These are phyloP conservation scores for Penicillium samsonianum DNA, from an alignment of 495 filamentous ascomycete species.

Conservation along the genomic window DNA sequence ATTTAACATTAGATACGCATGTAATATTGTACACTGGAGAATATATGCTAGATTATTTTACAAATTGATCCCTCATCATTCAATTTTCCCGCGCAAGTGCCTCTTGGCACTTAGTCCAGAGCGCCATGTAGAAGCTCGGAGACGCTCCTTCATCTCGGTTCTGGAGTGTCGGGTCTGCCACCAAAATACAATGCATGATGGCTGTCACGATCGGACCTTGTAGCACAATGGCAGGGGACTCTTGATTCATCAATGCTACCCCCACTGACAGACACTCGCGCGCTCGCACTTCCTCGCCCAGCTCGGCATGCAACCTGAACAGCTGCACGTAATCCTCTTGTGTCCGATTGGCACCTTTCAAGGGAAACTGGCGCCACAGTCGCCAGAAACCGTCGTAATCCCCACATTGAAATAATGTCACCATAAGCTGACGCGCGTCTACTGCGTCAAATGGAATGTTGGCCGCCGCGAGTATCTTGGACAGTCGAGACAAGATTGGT, in stretches of 20 bases:
- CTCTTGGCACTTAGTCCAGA: constrained; percentile 38
- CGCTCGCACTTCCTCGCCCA: constrained; percentile 45
- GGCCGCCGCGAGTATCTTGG: constrained; percentile 37
- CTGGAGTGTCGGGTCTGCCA: constrained; percentile 53
- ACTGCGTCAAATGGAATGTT: constrained; percentile 50
- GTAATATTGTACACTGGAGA: constrained; percentile 11
- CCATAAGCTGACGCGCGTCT: constrained; percentile 49
- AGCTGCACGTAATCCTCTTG: constrained; percentile 57
- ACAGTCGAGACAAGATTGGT: constrained; percentile 20
- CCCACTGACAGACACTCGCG: constrained; percentile 52
- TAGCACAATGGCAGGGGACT: constrained; percentile 53
- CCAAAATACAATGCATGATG: constrained; percentile 51
- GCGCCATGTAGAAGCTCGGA: constrained; percentile 22
- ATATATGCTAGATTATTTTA: constrained; percentile 20
- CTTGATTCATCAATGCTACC: constrained; percentile 58
- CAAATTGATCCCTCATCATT: constrained; percentile 5
- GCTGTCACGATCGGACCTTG: constrained; percentile 40
- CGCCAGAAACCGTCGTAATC: constrained; percentile 62
- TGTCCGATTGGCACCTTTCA: constrained; percentile 51
- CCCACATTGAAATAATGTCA: constrained; percentile 37
- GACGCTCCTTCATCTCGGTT: constrained; percentile 22
- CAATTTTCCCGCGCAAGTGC: constrained; percentile 15
- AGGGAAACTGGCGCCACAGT: constrained; percentile 58
- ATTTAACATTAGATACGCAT: neutral
- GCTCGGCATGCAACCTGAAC: constrained; percentile 53